A percentile compares a stretch with the other conserved stretches of the same genome.
Evolutionary conservation across 2,329 filamentous ascomycete genomes (phyloP).

Genomic region (Didymellaceae sp.): DNA sequence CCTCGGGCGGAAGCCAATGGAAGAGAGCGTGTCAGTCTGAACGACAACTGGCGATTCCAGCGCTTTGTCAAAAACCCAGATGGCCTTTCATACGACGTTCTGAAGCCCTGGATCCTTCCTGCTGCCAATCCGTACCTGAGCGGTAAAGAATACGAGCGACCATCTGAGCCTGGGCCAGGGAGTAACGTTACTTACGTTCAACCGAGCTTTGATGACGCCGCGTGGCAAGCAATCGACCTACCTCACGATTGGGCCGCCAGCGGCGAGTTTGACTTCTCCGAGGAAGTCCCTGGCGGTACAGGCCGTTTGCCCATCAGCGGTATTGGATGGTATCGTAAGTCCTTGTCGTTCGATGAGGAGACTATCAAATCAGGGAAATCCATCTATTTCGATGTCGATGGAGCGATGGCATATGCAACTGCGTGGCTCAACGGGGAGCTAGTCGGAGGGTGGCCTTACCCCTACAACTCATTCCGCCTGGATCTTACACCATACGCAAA

Average conservation of each 20-base stretch:
- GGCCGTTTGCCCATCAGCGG: constrained; percentile 59
- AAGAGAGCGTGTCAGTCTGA: constrained; percentile 44
- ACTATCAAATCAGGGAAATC: constrained; percentile 46
- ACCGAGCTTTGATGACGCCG: constrained; percentile 48
- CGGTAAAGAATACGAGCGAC: constrained; percentile 42
- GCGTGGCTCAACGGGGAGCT: constrained; percentile 61
- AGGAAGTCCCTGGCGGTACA: constrained; percentile 49
- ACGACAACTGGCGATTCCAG: constrained; percentile 50
- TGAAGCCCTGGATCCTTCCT: constrained; percentile 54
- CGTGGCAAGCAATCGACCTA: constrained; percentile 53
- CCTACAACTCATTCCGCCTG: constrained; percentile 60
- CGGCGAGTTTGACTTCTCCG: constrained; percentile 51
- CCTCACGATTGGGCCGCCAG: constrained; percentile 61
- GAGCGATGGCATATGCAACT: constrained; percentile 60
- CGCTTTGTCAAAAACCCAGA: constrained; percentile 49
- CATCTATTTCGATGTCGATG: constrained; percentile 58
- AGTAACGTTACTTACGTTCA: constrained; percentile 45
- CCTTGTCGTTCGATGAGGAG: constrained; percentile 38
- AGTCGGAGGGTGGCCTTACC: constrained; percentile 61
- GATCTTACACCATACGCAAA: constrained; percentile 56
- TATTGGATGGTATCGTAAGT: constrained; percentile 61
- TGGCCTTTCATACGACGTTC: constrained; percentile 42
- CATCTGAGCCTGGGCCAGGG: constrained; percentile 36
- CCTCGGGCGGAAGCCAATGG: constrained; percentile 5
- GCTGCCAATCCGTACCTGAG: constrained; percentile 52